A percentile compares a stretch with the other conserved stretches of the same genome.
Evolutionary conservation across 1,284 basidiomycete species (phyloP).

Genomic region (Phellopilus nigrolimitatus): DNA sequence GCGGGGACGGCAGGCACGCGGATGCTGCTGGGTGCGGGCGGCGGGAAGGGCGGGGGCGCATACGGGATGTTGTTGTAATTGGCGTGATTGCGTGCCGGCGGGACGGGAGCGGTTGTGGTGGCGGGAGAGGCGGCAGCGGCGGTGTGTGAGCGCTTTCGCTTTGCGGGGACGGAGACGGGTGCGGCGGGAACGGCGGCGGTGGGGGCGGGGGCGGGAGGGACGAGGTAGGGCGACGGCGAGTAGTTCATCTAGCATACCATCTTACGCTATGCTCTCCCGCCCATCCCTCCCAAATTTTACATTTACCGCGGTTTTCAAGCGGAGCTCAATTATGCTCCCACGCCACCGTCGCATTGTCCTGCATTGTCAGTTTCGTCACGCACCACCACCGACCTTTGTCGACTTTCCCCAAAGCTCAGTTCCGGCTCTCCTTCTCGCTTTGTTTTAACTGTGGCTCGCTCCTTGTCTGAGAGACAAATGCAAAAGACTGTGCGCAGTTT

Average conservation of each 20-base stretch:
- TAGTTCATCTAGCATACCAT: slow-evolving; percentile 1
- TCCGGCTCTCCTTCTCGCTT: too few species aligned
- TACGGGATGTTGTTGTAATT: background rate
- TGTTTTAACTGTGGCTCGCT: too few species aligned
- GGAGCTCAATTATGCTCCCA: background rate
- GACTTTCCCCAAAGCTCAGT: too few species aligned
- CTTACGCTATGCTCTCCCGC: too few species aligned
- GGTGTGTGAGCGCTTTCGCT: slow-evolving; percentile 12
- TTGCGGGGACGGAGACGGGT: slow-evolving; percentile 4
- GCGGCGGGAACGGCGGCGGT: background rate
- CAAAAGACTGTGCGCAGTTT: too few species aligned
- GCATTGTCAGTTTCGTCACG: too few species aligned
- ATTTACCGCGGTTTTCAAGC: background rate
- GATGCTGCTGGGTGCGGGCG: slow-evolving; percentile 23
- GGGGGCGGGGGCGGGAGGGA: background rate
- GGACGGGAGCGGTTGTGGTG: background rate
- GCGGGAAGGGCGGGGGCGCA: background rate
- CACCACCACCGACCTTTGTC: too few species aligned
- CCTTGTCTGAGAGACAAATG: too few species aligned
- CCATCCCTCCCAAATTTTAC: background rate
- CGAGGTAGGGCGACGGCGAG: background rate
- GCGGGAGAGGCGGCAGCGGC: background rate
- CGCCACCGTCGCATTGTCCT: too few species aligned
- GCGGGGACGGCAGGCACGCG: slow-evolving; percentile 23
- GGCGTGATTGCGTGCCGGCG: background rate